Conservation (phyloP, 768 basidiomycete species). For the Dictyophora rubrovolvata region DNA sequence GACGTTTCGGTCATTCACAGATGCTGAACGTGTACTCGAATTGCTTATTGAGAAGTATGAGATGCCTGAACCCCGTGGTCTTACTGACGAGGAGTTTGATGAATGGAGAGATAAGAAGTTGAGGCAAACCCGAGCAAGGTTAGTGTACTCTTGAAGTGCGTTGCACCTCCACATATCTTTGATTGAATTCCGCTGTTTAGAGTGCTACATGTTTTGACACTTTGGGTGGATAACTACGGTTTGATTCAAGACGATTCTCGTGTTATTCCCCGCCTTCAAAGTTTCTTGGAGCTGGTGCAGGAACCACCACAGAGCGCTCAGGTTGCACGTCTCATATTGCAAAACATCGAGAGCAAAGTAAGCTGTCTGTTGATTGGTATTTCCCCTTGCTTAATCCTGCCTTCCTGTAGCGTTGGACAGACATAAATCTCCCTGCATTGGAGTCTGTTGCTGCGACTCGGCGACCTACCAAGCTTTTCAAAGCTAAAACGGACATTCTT, state of each 20-base stretch:
- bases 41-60: constrained; percentile 55
- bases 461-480: constrained; percentile 30
- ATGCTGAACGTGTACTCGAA: constrained; percentile 57
- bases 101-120: constrained; percentile 61
- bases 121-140: constrained; percentile 52
- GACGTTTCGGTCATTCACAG: constrained; percentile 75
- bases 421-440: constrained; percentile 10
- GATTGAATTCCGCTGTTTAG: not conserved
- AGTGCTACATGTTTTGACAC: constrained; percentile 25
- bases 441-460: constrained; percentile 14
- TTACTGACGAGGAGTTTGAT: constrained; percentile 41
- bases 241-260: constrained; percentile 57
- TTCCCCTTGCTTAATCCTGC: constrained; percentile 5
- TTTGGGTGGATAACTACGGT: constrained; percentile 54
- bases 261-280: constrained; percentile 44
- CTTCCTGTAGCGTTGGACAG: not conserved
- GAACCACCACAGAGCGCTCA: constrained; percentile 31
- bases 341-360: constrained; percentile 48
- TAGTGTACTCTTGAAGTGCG: constrained; percentile 8
- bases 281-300: constrained; percentile 37
- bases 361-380: constrained; percentile 13
- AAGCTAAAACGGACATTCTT: constrained; percentile 49
- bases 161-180: constrained; percentile 32
- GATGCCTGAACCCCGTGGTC: constrained; percentile 36
- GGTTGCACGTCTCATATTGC: constrained; percentile 39